A percentile compares a stretch with the other conserved stretches of the same genome.
Conservation (phyloP, 352 stramenopile genomes). For the Phytophthora pluvialis region DNA sequence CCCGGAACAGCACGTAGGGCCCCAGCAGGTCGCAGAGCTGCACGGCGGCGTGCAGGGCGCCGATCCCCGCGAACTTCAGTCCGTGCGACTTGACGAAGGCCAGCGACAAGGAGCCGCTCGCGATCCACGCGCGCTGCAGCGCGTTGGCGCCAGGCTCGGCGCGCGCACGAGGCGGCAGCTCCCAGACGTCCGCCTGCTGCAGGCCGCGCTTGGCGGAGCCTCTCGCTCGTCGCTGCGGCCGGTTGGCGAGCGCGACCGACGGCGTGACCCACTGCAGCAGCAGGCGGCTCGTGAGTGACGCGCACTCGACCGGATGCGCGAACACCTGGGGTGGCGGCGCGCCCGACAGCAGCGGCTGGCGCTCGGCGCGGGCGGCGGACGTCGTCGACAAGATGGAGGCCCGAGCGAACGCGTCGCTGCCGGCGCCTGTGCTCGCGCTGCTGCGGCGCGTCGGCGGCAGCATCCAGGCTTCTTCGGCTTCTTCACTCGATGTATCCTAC, state of each 20-base stretch:
- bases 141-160: constrained; percentile 54
- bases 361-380: constrained; percentile 18
- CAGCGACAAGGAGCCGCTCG: constrained; percentile 54
- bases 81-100: constrained; percentile 65
- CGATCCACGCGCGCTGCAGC: constrained; percentile 66
- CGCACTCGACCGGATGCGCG: constrained; percentile 47
- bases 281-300: constrained; percentile 49
- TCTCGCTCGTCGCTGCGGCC: constrained; percentile 7
- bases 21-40: constrained; percentile 66
- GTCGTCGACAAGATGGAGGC: constrained; percentile 21
- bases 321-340: constrained; percentile 39
- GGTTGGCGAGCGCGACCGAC: constrained; percentile 46
- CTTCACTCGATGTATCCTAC: neutral
- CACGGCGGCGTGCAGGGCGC: constrained; percentile 44
- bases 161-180: constrained; percentile 47
- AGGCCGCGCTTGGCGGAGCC: constrained; percentile 42
- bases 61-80: constrained; percentile 50
- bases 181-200: constrained; percentile 67
- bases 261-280: constrained; percentile 59
- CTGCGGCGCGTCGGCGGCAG: constrained; percentile 16
- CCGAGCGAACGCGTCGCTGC: constrained; percentile 19
- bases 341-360: constrained; percentile 45
- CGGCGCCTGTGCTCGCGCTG: constrained; percentile 16
- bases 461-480: constrained; percentile 13
- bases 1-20: constrained; percentile 69